Conservation (phyloP, 495 filamentous ascomycete species). For the Aspergillus olivimuriae region DNA sequence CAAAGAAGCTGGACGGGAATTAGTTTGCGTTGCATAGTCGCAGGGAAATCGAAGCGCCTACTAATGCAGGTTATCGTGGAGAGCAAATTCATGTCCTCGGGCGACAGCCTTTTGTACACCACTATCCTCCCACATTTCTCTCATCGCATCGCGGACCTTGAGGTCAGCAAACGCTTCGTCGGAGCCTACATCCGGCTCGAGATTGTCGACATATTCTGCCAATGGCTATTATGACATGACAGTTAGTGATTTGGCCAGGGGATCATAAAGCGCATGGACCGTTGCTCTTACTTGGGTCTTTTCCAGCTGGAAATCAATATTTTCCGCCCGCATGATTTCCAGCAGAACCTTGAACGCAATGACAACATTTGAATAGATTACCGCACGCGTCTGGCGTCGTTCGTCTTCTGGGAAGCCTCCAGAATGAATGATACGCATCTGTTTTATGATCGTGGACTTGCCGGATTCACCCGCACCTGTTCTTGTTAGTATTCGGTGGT, state of each 20-base stretch:
- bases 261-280: neutral
- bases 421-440: constrained; percentile 98
- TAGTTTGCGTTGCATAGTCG: constrained; percentile 2
- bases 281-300: constrained; percentile 64
- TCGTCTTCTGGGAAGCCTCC: constrained; percentile 88
- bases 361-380: constrained; percentile 90
- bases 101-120: constrained; percentile 82
- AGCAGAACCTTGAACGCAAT: constrained; percentile 84
- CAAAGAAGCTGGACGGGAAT: constrained; percentile 70
- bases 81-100: constrained; percentile 90
- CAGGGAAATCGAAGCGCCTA: constrained; percentile 40
- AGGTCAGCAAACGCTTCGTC: constrained; percentile 62
- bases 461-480: constrained; percentile 96
- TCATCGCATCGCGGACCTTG: constrained; percentile 70
- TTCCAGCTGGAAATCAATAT: constrained; percentile 66
- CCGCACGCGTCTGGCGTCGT: constrained; percentile 84
- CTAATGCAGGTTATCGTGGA: constrained; percentile 95
- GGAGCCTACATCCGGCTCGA: constrained; percentile 68
- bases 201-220: constrained; percentile 28
- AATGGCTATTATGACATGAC: constrained; percentile 21
- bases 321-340: constrained; percentile 87
- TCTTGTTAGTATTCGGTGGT: no score
- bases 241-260: constrained; percentile 9
- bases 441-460: constrained; percentile 97
- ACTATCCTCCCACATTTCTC: constrained; percentile 72